These are phyloP conservation scores for Heimioporus sp. DNA, from an alignment of 768 basidiomycete species.

Conservation along the genomic window DNA sequence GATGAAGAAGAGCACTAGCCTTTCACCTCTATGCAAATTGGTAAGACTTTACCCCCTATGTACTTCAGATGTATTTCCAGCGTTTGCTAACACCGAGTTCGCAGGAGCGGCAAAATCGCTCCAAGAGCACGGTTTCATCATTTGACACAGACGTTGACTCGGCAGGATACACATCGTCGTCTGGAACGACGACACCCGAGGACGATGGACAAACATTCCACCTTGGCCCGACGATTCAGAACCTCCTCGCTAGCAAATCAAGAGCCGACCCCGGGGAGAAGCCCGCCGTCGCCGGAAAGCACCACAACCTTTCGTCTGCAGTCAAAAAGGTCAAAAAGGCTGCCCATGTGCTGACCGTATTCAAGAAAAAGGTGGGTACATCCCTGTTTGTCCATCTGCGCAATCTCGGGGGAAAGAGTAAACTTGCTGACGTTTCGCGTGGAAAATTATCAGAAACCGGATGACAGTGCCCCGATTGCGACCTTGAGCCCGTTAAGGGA, in stretches of 20 bases:
- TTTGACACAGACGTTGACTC: conserved; percentile 24
- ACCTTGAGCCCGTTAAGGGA: conserved; percentile 27
- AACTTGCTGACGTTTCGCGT: neutral
- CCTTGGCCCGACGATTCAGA: conserved; percentile 12
- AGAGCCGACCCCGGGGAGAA: conserved; percentile 1
- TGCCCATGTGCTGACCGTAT: conserved; percentile 16
- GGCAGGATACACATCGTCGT: conserved; percentile 24
- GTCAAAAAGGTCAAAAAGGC: conserved; percentile 24
- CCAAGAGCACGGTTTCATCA: conserved; percentile 13
- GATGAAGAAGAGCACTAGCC: conserved; percentile 2
- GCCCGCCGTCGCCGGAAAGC: conserved; percentile 7
- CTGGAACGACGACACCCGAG: conserved; percentile 32
- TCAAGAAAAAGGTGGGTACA: conserved; percentile 24
- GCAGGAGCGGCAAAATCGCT: conserved; percentile 8
- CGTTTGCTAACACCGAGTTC: neutral
- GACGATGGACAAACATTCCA: conserved; percentile 25
- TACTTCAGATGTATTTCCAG: no score
- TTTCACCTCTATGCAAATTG: conserved; percentile 15
- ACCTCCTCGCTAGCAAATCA: conserved; percentile 4
- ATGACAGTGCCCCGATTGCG: conserved; percentile 23
- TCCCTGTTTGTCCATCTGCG: neutral
- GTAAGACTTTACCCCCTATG: neutral
- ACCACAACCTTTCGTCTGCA: conserved; percentile 13
- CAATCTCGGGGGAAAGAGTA: neutral
- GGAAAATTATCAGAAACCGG: conserved; percentile 13